Evolutionary conservation across 1,284 basidiomycete species (phyloP).

Genomic region (Leccinum solheimii): DNA sequence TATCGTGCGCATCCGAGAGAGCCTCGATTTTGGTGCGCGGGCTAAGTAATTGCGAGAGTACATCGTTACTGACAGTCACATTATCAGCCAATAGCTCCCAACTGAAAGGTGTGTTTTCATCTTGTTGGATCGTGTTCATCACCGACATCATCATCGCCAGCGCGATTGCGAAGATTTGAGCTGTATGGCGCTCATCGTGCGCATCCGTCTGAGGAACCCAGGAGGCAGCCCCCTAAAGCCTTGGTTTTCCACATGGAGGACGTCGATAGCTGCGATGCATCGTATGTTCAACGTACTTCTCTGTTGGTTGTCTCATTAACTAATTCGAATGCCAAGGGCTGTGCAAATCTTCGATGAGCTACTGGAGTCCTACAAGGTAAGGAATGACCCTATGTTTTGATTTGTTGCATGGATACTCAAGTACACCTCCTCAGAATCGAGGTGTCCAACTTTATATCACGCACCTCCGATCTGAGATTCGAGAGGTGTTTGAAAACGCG

Average conservation of each 20-base stretch:
- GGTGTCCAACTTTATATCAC: conserved; percentile 78
- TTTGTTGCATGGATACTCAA: background rate
- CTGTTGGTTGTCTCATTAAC: background rate
- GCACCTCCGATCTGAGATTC: conserved; percentile 62
- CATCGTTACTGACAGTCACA: conserved; percentile 5
- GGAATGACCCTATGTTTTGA: conserved; percentile 9
- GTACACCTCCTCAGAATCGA: conserved; percentile 47
- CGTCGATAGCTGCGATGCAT: conserved; percentile 82
- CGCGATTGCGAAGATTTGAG: conserved; percentile 80
- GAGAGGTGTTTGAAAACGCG: conserved; percentile 63
- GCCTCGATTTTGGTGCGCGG: conserved; percentile 62
- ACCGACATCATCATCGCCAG: conserved; percentile 32
- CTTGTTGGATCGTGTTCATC: background rate
- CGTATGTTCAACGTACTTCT: conserved; percentile 49
- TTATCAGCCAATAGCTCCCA: conserved; percentile 84
- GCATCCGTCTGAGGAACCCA: conserved; percentile 86
- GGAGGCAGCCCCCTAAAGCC: conserved; percentile 70
- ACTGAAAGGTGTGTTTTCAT: conserved; percentile 54
- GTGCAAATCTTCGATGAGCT: conserved; percentile 85
- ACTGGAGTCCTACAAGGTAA: conserved; percentile 71
- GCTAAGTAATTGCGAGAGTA: background rate
- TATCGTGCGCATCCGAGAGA: conserved; percentile 71
- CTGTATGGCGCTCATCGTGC: conserved; percentile 74
- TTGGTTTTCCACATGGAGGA: conserved; percentile 90
- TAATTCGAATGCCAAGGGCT: conserved; percentile 50